Conservation (phyloP, 129 eudicot genomes). For the Escallonia herrerae region DNA sequence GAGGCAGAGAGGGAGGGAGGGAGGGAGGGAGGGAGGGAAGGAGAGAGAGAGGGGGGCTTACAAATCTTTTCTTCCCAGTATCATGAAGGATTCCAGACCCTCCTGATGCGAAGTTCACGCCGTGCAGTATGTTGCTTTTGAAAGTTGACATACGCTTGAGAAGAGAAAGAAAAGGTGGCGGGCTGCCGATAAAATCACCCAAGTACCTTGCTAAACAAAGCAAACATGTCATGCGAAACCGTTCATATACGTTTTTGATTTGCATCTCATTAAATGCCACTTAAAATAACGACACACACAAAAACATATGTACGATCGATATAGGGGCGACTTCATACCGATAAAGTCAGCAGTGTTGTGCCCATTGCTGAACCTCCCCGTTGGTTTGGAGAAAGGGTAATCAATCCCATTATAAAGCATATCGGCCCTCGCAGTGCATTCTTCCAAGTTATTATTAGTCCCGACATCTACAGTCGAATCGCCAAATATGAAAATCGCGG, state of each 20-base stretch:
- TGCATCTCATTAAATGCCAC: no score
- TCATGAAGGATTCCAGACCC: constrained; percentile 33
- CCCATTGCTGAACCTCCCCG: constrained; percentile 53
- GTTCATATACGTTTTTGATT: no score
- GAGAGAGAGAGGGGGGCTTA: no score
- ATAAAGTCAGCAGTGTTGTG: constrained; percentile 31
- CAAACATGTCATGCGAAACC: no score
- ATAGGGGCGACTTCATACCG: constrained; percentile 18
- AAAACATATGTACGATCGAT: no score
- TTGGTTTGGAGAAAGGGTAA: constrained; percentile 31
- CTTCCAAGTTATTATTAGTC: constrained; percentile 33
- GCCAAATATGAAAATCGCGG: constrained; percentile 35
- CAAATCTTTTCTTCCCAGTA: constrained; percentile 22
- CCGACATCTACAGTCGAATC: constrained; percentile 55
- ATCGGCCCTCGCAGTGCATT: constrained; percentile 31
- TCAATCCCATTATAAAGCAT: constrained; percentile 45
- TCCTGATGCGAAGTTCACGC: constrained; percentile 51
- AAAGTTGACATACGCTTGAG: constrained; percentile 10
- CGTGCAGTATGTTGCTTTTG: constrained; percentile 30
- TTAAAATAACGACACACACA: no score
- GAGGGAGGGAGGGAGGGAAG: no score
- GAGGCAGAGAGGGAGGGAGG: no score
- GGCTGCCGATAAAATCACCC: constrained; percentile 31
- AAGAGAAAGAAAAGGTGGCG: constrained; percentile 45
- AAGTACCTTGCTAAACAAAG: constrained; percentile 18